Base-by-base conservation (phyloP, 1,284 basidiomycete species). In the Apiotrichum akiyoshidainum region DNA sequence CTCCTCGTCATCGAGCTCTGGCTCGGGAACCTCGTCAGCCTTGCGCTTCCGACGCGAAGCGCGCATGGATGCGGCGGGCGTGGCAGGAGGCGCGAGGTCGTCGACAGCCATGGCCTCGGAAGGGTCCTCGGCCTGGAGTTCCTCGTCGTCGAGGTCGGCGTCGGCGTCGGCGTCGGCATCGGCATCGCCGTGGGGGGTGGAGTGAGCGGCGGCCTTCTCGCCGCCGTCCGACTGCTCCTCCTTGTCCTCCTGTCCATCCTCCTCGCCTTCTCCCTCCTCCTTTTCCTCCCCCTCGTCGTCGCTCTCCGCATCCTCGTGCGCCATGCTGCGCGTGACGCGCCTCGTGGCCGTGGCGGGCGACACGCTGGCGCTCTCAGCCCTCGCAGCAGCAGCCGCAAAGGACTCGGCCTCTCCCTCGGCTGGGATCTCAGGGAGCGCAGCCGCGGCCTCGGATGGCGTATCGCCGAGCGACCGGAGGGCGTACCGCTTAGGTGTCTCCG, bases 11-110 rank as follows among this genome's bases (percentile, higher is more conserved):
- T 21, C 42, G 31, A 31, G 31, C 21, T 31, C 26, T 7, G 26
- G 26, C 26, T 31, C 26, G 3, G 26, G 26, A 3, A 31, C 26
- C 3, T 31, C 26, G 7, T 31, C 26, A 7, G 26, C 26, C 26
- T 54, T 54, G 52, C 52, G 52, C 35, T 54, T 54, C 33, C 52
- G 54, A 12, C 35, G 16, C 48, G 35, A 50, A 11, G 39, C 5
- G 16, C 26, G 26, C 26, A 9, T 11, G 39, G 54, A 14, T 5
- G 22, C 47, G 6, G 6, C 12, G 46, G 19, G 5, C 3, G 22
- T 40, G 6, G 6, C 12, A 37, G 19, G 5, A 2, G 26, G 26
- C 26, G 26, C 3, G 26, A 31, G 26, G 4, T 31, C 26, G 26
- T 31, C 26, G 26, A 31, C 7, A 7, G 26, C 26, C 44, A 21